phyloP scores from a whole-genome alignment of 805 yeast genomes.

The Middelhovenomyces tepae region DNA sequence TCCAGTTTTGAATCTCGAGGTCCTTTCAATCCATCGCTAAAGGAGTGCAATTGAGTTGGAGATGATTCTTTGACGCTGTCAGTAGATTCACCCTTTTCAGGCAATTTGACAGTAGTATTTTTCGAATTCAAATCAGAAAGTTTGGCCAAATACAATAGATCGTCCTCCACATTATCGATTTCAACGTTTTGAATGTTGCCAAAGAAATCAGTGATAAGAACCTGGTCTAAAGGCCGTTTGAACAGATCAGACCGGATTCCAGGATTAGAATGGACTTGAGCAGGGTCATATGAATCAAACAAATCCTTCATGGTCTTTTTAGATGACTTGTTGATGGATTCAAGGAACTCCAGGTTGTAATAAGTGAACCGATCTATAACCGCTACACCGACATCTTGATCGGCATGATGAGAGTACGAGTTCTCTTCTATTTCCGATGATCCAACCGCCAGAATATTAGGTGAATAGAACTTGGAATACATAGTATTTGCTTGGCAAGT shows the following conservation, averaged over 20 bases:
- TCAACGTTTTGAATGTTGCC: conserved; percentile 83
- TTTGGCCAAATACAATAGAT: conserved; percentile 17
- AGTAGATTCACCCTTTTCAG: no score
- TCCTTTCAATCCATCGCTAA: no score
- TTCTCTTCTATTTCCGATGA: conserved; percentile 81
- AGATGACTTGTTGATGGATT: conserved; percentile 68
- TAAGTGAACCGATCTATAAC: conserved; percentile 96
- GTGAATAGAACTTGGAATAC: conserved; percentile 88
- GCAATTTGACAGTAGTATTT: no score
- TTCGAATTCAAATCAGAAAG: no score
- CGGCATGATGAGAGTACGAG: conserved; percentile 93
- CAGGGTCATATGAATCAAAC: conserved; percentile 76
- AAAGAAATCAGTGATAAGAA: conserved; percentile 82
- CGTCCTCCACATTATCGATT: conserved; percentile 46
- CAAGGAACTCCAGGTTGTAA: conserved; percentile 81
- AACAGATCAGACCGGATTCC: conserved; percentile 85
- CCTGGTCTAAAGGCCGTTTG: conserved; percentile 55
- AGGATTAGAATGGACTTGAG: conserved; percentile 80
- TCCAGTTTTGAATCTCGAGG: no score
- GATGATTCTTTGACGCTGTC: no score
- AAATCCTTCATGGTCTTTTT: conserved; percentile 69
- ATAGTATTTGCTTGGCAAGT: conserved; percentile 98
- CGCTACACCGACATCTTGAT: conserved; percentile 92
- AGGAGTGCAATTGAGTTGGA: no score
- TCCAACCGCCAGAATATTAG: conserved; percentile 88